Evolutionary conservation across 2,329 filamentous ascomycete genomes (phyloP).

Genomic region (Calonectria henricotiae): DNA sequence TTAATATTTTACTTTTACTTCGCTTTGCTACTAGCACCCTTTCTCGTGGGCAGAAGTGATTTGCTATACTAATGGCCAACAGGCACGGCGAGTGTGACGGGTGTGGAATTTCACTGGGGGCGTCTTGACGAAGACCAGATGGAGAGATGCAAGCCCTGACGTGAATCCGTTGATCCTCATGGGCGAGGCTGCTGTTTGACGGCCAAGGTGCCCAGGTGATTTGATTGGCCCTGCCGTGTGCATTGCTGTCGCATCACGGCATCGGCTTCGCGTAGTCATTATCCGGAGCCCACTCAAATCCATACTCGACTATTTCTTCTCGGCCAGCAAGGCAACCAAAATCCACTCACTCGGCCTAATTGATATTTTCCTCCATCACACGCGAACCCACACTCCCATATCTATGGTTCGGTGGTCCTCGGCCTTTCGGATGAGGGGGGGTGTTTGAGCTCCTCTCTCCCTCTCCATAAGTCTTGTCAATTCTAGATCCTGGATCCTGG

Average conservation of each 20-base stretch:
- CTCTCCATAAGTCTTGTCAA: conserved; percentile 8
- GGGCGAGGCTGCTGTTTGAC: conserved; percentile 28
- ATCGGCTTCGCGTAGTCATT: conserved; percentile 27
- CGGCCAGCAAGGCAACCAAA: conserved; percentile 2
- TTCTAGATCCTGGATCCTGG: conserved; percentile 27
- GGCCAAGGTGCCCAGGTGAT: neutral
- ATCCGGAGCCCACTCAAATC: neutral
- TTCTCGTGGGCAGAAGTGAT: neutral
- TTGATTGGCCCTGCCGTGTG: conserved; percentile 28
- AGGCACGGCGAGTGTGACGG: conserved; percentile 20
- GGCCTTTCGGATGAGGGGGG: conserved; percentile 18
- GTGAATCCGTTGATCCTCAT: conserved; percentile 29
- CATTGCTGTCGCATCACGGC: conserved; percentile 34
- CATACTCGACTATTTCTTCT: conserved; percentile 7
- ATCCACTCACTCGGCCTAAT: conserved; percentile 25
- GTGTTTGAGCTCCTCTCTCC: neutral
- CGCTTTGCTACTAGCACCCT: neutral
- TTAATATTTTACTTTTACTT: neutral
- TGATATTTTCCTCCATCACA: conserved; percentile 9
- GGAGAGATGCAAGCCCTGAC: conserved; percentile 25
- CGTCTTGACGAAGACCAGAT: conserved; percentile 18
- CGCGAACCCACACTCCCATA: conserved; percentile 20
- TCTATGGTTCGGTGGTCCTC: conserved; percentile 32
- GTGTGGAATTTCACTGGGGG: conserved; percentile 8
- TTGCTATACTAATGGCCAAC: neutral